These are phyloP conservation scores for Tuber melanosporum DNA, from an alignment of 495 filamentous ascomycete species.

Conservation along the genomic window DNA sequence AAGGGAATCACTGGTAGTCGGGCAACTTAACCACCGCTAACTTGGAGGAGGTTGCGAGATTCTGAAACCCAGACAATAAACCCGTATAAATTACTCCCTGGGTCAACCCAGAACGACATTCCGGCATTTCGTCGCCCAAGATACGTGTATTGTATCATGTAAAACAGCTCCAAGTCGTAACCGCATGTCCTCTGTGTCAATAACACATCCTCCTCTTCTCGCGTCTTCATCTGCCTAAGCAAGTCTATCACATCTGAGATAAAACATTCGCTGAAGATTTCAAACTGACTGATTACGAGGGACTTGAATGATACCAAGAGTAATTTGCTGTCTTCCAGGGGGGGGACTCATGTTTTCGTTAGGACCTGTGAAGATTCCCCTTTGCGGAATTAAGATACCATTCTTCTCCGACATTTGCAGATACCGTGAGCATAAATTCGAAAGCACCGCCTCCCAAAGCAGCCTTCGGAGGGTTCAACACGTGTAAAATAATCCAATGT, in stretches of 20 bases:
- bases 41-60: too few species aligned
- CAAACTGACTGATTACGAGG: conserved; percentile 69
- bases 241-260: conserved; percentile 92
- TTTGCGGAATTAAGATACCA: conserved; percentile 37
- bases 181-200: conserved; percentile 67
- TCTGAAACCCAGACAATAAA: conserved; percentile 92
- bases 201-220: conserved; percentile 79
- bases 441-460: conserved; percentile 85
- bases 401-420: conserved; percentile 63
- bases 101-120: conserved; percentile 79
- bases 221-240: conserved; percentile 72
- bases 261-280: conserved; percentile 78
- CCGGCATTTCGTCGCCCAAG: conserved; percentile 74
- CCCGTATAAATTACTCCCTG: conserved; percentile 81
- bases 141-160: conserved; percentile 90
- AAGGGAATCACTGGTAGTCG: too few species aligned
- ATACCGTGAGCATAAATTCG: conserved; percentile 78
- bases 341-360: conserved; percentile 65
- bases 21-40: too few species aligned
- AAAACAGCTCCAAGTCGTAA: conserved; percentile 78
- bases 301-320: conserved; percentile 60
- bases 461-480: conserved; percentile 42
- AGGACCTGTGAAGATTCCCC: conserved; percentile 63
- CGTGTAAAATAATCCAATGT: conserved; percentile 47
- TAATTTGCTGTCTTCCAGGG: conserved; percentile 55